A percentile compares a stretch with the other conserved stretches of the same genome.
These are phyloP conservation scores for Aspergillus nomiae DNA, from an alignment of 2,329 filamentous ascomycete genomes.

Conservation along the genomic window DNA sequence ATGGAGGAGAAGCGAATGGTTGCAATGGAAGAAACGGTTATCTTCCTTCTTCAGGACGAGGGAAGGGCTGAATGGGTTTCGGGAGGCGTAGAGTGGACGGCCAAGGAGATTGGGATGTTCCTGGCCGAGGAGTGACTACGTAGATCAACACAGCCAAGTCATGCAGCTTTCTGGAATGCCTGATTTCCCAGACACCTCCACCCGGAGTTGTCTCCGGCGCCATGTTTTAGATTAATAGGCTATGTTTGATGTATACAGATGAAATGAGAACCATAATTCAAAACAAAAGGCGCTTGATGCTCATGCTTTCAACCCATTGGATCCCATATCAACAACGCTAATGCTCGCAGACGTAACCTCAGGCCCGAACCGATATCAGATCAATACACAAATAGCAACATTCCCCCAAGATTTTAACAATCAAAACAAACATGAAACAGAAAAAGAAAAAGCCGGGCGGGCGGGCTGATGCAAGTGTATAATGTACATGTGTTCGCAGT, in stretches of 20 bases:
- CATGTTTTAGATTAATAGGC: neutral
- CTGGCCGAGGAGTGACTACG: constrained; percentile 1
- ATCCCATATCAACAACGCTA: neutral
- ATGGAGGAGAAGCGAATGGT: constrained; percentile 18
- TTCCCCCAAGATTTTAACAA: neutral
- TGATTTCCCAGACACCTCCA: neutral
- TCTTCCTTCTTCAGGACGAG: constrained; percentile 2
- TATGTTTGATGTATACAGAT: neutral
- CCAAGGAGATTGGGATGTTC: constrained; percentile 12
- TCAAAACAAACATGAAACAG: neutral
- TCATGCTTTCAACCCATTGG: neutral
- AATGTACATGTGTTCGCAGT: constrained; percentile 16
- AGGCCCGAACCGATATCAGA: neutral
- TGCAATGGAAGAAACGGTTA: constrained; percentile 12
- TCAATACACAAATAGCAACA: neutral
- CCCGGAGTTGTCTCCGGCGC: neutral
- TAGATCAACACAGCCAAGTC: constrained; percentile 7
- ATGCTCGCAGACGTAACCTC: neutral
- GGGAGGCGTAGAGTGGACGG: constrained; percentile 12
- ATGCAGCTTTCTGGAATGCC: constrained; percentile 9
- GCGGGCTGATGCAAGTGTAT: constrained; percentile 22
- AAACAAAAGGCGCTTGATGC: neutral
- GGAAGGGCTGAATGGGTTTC: neutral
- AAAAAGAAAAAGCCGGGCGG: constrained; percentile 16
- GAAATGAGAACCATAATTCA: neutral